Evolutionary conservation across 2,329 filamentous ascomycete species (phyloP), one percentile per base, ranked within the genome.

Genomic region (Talaromyces sp.): DNA sequence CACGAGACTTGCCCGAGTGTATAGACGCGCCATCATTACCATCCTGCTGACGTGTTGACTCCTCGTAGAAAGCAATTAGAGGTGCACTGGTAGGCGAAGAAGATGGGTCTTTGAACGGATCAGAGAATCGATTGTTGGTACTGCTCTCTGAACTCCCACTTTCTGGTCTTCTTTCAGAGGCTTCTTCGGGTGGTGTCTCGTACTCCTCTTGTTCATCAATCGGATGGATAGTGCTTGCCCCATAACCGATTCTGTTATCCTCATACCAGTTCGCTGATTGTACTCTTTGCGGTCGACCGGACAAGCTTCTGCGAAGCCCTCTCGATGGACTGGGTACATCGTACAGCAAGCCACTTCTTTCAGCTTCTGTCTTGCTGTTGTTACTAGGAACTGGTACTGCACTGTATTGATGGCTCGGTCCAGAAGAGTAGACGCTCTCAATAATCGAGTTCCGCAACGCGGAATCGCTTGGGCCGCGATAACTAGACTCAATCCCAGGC

Each of bases 151-250:
- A 64, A 47, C 69, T 66, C 49, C 56, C 68, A 49, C 68, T 66
- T 67, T 67, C 63, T 59, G 69, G 65, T 53, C 64, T 61, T 13
- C 38, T 29, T 7, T 62, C 64, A 60, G 67, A 61, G 11, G 40
- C 43, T 29, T 66, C 67, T 58, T 65, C 64, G 58, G 54, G 29
- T 29, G 68, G 58, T 1, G 79, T 79, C 65, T 86, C 84, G 60
- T 87, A 84, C 68, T 88, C 87, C 66, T 89, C 87, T 13, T 83
- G 77, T 71, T 88, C 85, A 43, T 88, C 86, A 54, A 89, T 89
- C 0, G 86, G 85, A 71, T 88, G 86, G 29, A 89, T 89, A 27
- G 81, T 78, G 2, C 83, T 83, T 36, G 84, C 82, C 7, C 81
- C 81, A 19, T 82, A 80, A 65, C 78, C 82, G 36, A 81, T 75